Conservation (phyloP, 305 asterid species). For the Fraxinus sp. region DNA sequence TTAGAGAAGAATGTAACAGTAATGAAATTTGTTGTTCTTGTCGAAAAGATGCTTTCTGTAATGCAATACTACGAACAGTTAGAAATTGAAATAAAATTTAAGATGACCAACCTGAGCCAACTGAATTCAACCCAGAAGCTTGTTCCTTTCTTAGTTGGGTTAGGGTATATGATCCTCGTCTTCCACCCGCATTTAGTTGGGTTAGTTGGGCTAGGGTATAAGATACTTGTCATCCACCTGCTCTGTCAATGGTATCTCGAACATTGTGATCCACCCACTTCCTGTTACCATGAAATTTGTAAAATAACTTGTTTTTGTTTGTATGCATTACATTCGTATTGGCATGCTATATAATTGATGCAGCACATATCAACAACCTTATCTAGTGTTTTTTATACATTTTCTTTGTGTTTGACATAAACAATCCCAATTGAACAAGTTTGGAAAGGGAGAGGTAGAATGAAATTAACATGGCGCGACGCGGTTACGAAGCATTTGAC, state of each 20-base stretch:
- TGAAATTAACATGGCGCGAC: neutral
- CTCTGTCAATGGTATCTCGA: neutral
- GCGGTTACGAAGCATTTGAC: neutral
- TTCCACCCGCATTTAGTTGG: neutral
- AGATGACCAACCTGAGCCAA: neutral
- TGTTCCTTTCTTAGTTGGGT: neutral
- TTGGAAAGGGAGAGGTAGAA: neutral
- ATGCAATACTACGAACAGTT: neutral
- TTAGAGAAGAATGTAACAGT: neutral
- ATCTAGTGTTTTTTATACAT: neutral
- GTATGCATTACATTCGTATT: constrained; percentile 5
- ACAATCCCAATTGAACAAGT: neutral
- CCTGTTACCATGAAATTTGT: neutral
- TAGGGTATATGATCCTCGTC: neutral
- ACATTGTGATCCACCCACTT: neutral
- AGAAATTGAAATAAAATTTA: neutral
- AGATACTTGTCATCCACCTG: neutral
- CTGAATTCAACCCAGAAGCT: neutral
- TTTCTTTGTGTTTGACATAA: neutral
- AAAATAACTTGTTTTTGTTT: neutral
- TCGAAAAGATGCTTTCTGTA: neutral
- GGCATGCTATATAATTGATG: constrained; percentile 5
- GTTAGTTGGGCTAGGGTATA: neutral
- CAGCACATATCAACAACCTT: neutral
- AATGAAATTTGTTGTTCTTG: neutral